Evolutionary conservation across 371 early-diverging fungal species (phyloP).

Genomic region (Actinomortierella wolfii): DNA sequence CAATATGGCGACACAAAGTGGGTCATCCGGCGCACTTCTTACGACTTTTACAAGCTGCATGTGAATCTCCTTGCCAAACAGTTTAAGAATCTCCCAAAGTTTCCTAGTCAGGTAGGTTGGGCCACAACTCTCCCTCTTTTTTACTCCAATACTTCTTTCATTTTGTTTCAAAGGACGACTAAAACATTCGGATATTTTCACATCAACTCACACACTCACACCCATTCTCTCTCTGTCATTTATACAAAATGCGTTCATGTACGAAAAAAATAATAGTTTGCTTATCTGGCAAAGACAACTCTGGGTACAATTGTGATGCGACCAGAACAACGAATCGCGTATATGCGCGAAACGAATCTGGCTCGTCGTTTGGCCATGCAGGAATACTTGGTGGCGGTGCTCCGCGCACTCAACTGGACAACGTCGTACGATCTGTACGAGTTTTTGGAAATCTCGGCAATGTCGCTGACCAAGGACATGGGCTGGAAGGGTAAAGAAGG

Average conservation of each 20-base stretch:
- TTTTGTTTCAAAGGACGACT: conserved; percentile 34
- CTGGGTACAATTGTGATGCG: conserved; percentile 15
- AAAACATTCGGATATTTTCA: no score
- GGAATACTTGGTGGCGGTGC: conserved; percentile 59
- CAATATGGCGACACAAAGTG: conserved; percentile 86
- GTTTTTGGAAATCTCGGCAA: conserved; percentile 78
- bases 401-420: conserved; percentile 64
- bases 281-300: conserved; percentile 11
- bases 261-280: no score
- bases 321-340: conserved; percentile 2
- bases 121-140: background rate
- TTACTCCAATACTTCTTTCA: background rate
- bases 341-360: conserved; percentile 47
- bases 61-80: conserved; percentile 58
- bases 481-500: conserved; percentile 91
- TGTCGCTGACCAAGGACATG: conserved; percentile 77
- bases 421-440: conserved; percentile 78
- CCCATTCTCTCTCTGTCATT: no score
- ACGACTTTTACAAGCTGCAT: conserved; percentile 78
- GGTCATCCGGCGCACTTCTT: conserved; percentile 70
- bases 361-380: conserved; percentile 68
- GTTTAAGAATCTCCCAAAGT: conserved; percentile 54
- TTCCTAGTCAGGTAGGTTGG: conserved; percentile 58
- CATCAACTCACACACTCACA: no score
- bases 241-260: no score